Conservation (phyloP, 192 early-diverging fungal species). For the Backusella morwellensis region DNA sequence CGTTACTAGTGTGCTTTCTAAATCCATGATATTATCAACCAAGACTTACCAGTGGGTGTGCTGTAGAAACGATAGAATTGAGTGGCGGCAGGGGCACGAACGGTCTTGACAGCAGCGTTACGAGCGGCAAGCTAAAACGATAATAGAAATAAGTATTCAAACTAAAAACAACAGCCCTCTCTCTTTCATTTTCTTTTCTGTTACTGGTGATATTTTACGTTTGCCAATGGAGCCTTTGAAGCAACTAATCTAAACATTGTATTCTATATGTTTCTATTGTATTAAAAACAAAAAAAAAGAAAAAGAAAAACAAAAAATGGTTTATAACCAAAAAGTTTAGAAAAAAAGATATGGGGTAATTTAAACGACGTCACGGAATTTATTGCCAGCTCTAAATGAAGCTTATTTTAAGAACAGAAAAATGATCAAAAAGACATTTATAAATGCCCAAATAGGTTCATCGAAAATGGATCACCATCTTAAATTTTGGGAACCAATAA, state of each 20-base stretch:
- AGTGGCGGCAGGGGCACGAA: conserved; percentile 28
- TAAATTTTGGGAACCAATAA: not conserved
- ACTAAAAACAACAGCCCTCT: too few species aligned
- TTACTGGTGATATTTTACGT: conserved; percentile 15
- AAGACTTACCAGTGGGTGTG: conserved; percentile 31
- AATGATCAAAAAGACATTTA: not conserved
- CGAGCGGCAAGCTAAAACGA: conserved; percentile 34
- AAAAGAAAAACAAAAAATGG: conserved; percentile 15
- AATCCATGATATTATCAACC: not conserved
- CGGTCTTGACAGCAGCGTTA: conserved; percentile 23
- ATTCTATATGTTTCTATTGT: conserved; percentile 2
- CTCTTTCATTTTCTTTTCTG: not conserved
- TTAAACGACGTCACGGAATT: conserved; percentile 8
- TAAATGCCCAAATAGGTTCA: not conserved
- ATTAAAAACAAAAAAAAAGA: conserved; percentile 16
- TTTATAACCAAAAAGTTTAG: not conserved
- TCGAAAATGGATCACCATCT: not conserved
- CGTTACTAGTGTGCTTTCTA: not conserved
- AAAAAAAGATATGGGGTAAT: not conserved
- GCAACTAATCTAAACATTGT: conserved; percentile 36
- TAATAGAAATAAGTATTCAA: not conserved
- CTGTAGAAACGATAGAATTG: conserved; percentile 40
- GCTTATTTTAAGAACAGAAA: not conserved
- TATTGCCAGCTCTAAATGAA: conserved; percentile 2
- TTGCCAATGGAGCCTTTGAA: conserved; percentile 34